These are phyloP conservation scores for Cyberlindnera veronae DNA, from an alignment of 805 yeast genomes.

Conservation along the genomic window DNA sequence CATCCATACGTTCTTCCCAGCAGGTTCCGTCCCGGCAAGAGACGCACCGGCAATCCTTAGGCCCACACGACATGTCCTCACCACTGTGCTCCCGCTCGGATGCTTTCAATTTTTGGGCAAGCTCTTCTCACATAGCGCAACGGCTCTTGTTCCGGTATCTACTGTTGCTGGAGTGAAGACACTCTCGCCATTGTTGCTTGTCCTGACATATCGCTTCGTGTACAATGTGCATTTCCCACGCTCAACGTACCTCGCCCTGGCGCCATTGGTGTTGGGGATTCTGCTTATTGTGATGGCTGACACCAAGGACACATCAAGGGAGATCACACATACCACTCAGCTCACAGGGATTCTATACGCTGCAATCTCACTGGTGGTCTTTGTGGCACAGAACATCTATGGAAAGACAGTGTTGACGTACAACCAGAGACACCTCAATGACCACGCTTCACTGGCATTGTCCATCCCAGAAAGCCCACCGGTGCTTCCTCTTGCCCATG, in stretches of 20 bases:
- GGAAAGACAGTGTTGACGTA: slow-evolving; percentile 75
- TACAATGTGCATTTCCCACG: slow-evolving; percentile 49
- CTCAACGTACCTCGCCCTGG: slow-evolving; percentile 47
- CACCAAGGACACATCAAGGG: slow-evolving; percentile 32
- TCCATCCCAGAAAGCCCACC: slow-evolving; percentile 1
- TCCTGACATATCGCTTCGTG: slow-evolving; percentile 47
- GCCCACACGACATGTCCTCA: slow-evolving; percentile 39
- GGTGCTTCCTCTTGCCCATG: slow-evolving; percentile 1
- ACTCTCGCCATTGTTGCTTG: slow-evolving; percentile 58
- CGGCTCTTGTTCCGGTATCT: slow-evolving; percentile 61
- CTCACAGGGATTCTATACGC: slow-evolving; percentile 68
- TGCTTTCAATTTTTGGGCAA: slow-evolving; percentile 65
- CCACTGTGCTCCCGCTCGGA: slow-evolving; percentile 59
- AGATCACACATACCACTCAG: slow-evolving; percentile 41
- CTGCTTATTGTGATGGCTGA: slow-evolving; percentile 34
- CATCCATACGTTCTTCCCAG: slow-evolving; percentile 49
- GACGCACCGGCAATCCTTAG: slow-evolving; percentile 24
- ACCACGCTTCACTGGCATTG: slow-evolving; percentile 26
- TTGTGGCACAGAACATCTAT: slow-evolving; percentile 83
- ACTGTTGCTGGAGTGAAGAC: slow-evolving; percentile 72
- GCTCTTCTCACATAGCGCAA: slow-evolving; percentile 58
- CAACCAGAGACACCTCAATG: slow-evolving; percentile 25
- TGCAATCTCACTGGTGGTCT: slow-evolving; percentile 61
- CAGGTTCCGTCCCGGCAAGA: slow-evolving; percentile 47
- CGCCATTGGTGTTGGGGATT: slow-evolving; percentile 53